Evolutionary conservation across 1,139 yeast species (phyloP).

Genomic region (Yamadazyma blattariae): DNA sequence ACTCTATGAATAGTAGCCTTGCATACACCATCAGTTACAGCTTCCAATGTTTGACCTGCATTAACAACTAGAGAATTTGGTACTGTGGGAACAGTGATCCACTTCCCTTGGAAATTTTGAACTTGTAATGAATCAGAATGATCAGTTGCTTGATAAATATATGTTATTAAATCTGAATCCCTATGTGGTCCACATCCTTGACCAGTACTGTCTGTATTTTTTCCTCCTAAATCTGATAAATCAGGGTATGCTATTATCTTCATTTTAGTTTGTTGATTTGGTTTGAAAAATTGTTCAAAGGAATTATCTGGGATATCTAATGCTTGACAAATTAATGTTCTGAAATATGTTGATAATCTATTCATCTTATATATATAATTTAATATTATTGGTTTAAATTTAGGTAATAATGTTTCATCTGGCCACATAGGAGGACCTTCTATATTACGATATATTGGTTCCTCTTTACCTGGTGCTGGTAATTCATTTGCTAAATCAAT

Average conservation of each 20-base stretch:
- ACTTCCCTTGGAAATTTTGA: conserved; percentile 58
- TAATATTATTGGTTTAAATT: conserved; percentile 44
- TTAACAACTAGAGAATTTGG: conserved; percentile 48
- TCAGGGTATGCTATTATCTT: conserved; percentile 55
- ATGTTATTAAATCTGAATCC: conserved; percentile 64
- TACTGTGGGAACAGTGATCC: conserved; percentile 53
- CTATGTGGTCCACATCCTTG: conserved; percentile 76
- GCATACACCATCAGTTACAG: conserved; percentile 52
- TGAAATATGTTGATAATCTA: conserved; percentile 38
- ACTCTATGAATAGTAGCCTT: conserved; percentile 71
- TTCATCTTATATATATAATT: conserved; percentile 49
- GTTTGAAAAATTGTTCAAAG: conserved; percentile 49
- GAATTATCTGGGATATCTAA: conserved; percentile 46
- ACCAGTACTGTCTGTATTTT: conserved; percentile 25
- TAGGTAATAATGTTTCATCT: conserved; percentile 43
- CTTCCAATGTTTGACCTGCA: conserved; percentile 55
- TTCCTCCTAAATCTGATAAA: conserved; percentile 19
- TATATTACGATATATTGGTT: conserved; percentile 53
- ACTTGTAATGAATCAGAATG: conserved; percentile 55
- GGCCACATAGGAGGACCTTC: conserved; percentile 72
- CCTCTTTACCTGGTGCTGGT: conserved; percentile 41
- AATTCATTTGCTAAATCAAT: conserved; percentile 64
- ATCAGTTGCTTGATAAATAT: conserved; percentile 55
- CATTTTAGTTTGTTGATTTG: conserved; percentile 53
- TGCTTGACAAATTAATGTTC: conserved; percentile 52